Conservation (phyloP, 2,329 filamentous ascomycete genomes). For the Aureobasidium subglaciale region DNA sequence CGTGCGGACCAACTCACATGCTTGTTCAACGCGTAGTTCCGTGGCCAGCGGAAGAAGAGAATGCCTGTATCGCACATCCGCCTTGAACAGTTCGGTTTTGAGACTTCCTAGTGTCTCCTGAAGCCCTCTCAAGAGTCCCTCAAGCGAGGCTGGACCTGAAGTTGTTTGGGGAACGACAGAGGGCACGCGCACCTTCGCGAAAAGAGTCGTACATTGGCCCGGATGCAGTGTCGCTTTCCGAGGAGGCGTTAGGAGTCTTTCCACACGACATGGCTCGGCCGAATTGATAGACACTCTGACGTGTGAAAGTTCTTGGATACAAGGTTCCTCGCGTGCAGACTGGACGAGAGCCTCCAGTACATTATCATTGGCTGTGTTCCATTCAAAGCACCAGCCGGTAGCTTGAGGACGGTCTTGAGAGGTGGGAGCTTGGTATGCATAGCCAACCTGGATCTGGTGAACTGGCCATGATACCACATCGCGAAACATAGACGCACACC, state of each 20-base stretch:
- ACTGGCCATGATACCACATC: conserved; percentile 13
- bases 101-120: not conserved
- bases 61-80: conserved; percentile 30
- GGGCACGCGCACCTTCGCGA: conserved; percentile 7
- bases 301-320: not conserved
- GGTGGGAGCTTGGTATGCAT: not conserved
- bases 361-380: not conserved
- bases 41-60: conserved; percentile 27
- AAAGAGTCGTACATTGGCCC: conserved; percentile 6
- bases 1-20: conserved; percentile 25
- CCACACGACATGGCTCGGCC: conserved; percentile 4
- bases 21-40: conserved; percentile 24
- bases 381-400: conserved; percentile 5
- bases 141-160: not conserved
- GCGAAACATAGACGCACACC: conserved; percentile 2
- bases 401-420: not conserved
- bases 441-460: conserved; percentile 9
- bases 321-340: not conserved
- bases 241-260: conserved; percentile 3
- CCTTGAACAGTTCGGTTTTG: not conserved
- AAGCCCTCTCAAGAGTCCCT: not conserved
- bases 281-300: conserved; percentile 10
- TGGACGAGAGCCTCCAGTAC: not conserved
- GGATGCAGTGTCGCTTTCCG: conserved; percentile 4
- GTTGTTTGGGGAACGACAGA: not conserved